A percentile compares a stretch with the other conserved stretches of the same genome.
phyloP scores from a whole-genome alignment of 2,329 filamentous ascomycete species.

The Alternaria sp. region DNA sequence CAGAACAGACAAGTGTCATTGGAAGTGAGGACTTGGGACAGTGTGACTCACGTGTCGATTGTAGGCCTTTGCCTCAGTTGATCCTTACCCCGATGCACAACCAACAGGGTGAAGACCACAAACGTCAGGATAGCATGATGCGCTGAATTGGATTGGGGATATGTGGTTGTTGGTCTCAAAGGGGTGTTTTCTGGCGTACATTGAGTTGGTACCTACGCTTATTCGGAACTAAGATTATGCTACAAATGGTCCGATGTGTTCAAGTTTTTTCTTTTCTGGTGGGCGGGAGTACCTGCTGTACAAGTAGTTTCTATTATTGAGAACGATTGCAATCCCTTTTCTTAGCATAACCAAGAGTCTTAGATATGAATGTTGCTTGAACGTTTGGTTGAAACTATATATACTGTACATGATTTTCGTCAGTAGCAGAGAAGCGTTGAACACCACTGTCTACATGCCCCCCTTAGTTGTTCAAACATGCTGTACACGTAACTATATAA shows the following conservation, averaged over 20 bases:
- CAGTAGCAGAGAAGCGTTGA: neutral
- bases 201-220: neutral
- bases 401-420: neutral
- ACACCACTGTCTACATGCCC: neutral
- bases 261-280: neutral
- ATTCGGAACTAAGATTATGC: neutral
- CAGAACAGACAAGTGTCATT: neutral
- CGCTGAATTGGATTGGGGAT: neutral
- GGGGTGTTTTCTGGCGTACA: neutral
- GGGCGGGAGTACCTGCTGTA: neutral
- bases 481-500: constrained; percentile 6
- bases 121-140: neutral
- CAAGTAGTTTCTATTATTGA: neutral
- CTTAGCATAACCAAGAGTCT: neutral
- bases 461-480: neutral
- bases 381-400: neutral
- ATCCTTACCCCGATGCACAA: no score
- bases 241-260: neutral
- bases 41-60: neutral
- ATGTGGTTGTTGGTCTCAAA: neutral
- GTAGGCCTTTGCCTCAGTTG: no score
- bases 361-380: neutral
- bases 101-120: neutral
- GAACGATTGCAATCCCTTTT: neutral
- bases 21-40: neutral